phyloP scores from a whole-genome alignment of 768 basidiomycete genomes.

The Termitomyces heimii region DNA sequence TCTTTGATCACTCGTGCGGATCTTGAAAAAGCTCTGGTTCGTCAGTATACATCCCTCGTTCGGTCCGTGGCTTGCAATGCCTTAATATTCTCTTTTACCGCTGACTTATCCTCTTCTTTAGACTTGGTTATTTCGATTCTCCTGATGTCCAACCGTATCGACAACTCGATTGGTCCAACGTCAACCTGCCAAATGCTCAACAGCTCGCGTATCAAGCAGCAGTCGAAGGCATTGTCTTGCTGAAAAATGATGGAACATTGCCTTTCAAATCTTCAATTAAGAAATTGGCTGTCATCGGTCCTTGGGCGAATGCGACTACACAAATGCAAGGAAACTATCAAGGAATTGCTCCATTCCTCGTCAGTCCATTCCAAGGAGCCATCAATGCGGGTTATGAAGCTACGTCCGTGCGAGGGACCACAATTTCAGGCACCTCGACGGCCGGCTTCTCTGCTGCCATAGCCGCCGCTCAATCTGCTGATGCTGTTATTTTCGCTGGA shows the following conservation, averaged over 20 bases:
- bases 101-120: constrained; percentile 14
- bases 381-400: constrained; percentile 39
- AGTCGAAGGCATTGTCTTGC: constrained; percentile 47
- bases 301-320: constrained; percentile 49
- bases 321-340: constrained; percentile 56
- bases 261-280: constrained; percentile 41
- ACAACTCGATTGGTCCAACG: constrained; percentile 39
- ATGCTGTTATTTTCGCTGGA: constrained; percentile 46
- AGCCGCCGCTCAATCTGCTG: constrained; percentile 40
- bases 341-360: constrained; percentile 48
- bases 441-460: constrained; percentile 46
- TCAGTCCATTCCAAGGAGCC: constrained; percentile 47
- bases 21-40: constrained; percentile 35
- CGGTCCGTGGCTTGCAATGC: constrained; percentile 27
- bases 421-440: constrained; percentile 30
- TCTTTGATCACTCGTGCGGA: constrained; percentile 38
- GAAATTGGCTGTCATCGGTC: constrained; percentile 54
- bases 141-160: constrained; percentile 43
- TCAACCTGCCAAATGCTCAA: constrained; percentile 42
- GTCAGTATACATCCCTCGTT: constrained; percentile 48
- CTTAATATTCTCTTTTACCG: neutral
- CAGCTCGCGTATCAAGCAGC: constrained; percentile 45
- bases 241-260: constrained; percentile 60
- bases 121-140: constrained; percentile 55
- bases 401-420: constrained; percentile 37